phyloP scores from a whole-genome alignment of 352 stramenopile genomes.

The Globisporangium nodosum region DNA sequence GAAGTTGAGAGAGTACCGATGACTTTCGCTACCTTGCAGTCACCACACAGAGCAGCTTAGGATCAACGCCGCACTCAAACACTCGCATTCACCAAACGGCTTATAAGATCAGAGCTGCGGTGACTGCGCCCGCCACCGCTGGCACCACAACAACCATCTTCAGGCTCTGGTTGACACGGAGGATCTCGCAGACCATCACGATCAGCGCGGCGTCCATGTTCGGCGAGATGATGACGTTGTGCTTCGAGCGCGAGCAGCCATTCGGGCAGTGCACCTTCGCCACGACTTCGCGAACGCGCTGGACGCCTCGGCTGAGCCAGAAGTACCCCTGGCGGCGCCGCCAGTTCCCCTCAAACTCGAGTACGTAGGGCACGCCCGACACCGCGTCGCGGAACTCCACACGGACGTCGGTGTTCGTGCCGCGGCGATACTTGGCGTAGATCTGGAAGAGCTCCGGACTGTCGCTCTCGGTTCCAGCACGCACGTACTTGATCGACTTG shows the following conservation, averaged over 20 bases:
- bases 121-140: too few relatives aligned
- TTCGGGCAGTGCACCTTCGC: background rate
- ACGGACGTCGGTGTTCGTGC: background rate
- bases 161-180: too few relatives aligned
- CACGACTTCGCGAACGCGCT: background rate
- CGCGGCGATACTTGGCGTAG: background rate
- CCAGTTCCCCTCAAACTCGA: slow-evolving; percentile 2
- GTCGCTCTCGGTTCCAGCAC: background rate
- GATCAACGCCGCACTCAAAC: too few relatives aligned
- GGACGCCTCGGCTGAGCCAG: slow-evolving; percentile 1
- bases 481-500: background rate
- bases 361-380: background rate
- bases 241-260: background rate
- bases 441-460: background rate
- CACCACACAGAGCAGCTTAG: too few relatives aligned
- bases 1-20: too few relatives aligned
- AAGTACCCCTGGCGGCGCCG: background rate
- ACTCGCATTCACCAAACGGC: too few relatives aligned
- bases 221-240: slow-evolving; percentile 19
- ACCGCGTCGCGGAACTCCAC: too few relatives aligned
- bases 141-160: too few relatives aligned
- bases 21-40: too few relatives aligned
- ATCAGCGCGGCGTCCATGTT: slow-evolving; percentile 25
- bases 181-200: background rate
- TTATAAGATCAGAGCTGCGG: too few relatives aligned